Base-by-base conservation (phyloP, 805 yeast genomes). In the Limtongia smithiae region DNA sequence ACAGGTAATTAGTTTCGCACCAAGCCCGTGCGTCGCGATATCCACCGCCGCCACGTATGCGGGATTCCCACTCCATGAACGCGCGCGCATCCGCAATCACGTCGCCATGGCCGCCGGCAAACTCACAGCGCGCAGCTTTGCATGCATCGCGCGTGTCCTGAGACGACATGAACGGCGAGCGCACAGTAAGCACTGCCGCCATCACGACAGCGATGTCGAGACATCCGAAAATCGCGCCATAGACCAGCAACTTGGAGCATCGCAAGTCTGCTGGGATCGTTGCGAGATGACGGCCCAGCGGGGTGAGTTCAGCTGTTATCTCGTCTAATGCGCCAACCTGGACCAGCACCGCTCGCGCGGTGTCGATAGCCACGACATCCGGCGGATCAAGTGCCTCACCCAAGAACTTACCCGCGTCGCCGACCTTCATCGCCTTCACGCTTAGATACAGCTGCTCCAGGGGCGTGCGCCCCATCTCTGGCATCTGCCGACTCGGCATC, bases 401-500 rank as follows among this genome's bases (percentile, higher is more conserved):
- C 54, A 91, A 72, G 61, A 91, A 93, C 20, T 71, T 74, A 48
- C 73, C 74, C 0, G 89, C 96, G 57, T 85, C 74, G 2, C 72
- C 70, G 24, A 91, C 76, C 0, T 95, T 95, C 93, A 93, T 88
- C 0, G 96, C 76, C 65, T 89, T 89, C 14, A 90, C 95, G 40
- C 82, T 80, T 38, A 91, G 70, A 61, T 86, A 90, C 35, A 91
- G 71, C 31, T 86, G 86, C 58, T 90, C 96, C 30, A 91, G 67
- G 28, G 93, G 81, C 0, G 93, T 81, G 51, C 97, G 73, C 55
- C 80, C 80, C 45, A 91, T 91, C 63, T 91, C 98, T 0, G 98
- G 97, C 15, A 84, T 73, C 0, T 96, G 95, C 57, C 83, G 82
- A 1, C 75, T 71, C 14, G 76, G 68, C 91, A 89, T 84, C 20